A percentile compares a stretch with the other conserved stretches of the same genome.
Evolutionary conservation across 2,329 filamentous ascomycete genomes (phyloP).

Genomic region (Camptophora hylomeconis): DNA sequence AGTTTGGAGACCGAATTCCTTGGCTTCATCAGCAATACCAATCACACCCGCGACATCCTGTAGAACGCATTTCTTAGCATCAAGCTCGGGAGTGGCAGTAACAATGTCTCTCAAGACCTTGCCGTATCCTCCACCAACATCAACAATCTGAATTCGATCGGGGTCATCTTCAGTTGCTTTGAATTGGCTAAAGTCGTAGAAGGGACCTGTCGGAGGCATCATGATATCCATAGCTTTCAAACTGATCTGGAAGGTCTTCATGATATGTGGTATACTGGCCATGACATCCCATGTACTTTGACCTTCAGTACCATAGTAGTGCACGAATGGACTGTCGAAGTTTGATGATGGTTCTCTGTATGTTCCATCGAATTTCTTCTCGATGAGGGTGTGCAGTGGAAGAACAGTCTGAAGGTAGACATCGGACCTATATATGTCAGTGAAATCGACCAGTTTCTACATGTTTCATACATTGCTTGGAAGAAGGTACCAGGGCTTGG

Average conservation of each 20-base stretch:
- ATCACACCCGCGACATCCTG: slow-evolving; percentile 7
- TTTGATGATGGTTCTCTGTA: too few species aligned
- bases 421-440: too few species aligned
- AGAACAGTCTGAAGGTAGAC: too few species aligned
- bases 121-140: slow-evolving; percentile 14
- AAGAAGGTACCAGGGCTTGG: slow-evolving; percentile 9
- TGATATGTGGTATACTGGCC: slow-evolving; percentile 14
- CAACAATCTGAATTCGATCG: slow-evolving; percentile 9
- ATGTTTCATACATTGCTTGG: slow-evolving; percentile 9
- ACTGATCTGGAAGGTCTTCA: slow-evolving; percentile 19
- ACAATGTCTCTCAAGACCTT: slow-evolving; percentile 11
- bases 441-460: slow-evolving; percentile 5
- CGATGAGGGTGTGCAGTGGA: too few species aligned
- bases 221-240: slow-evolving; percentile 10
- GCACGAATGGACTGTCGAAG: too few species aligned
- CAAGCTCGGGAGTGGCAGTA: slow-evolving; percentile 5
- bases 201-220: slow-evolving; percentile 7
- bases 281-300: slow-evolving; percentile 21
- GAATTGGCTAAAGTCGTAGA: slow-evolving; percentile 9
- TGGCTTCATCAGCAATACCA: slow-evolving; percentile 5
- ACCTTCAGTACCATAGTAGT: too few species aligned
- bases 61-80: slow-evolving; percentile 6
- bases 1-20: slow-evolving; percentile 8
- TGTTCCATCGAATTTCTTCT: too few species aligned
- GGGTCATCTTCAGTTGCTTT: slow-evolving; percentile 4